Evolutionary conservation across 192 early-diverging fungal species (phyloP).

Genomic region (Backusella circina): DNA sequence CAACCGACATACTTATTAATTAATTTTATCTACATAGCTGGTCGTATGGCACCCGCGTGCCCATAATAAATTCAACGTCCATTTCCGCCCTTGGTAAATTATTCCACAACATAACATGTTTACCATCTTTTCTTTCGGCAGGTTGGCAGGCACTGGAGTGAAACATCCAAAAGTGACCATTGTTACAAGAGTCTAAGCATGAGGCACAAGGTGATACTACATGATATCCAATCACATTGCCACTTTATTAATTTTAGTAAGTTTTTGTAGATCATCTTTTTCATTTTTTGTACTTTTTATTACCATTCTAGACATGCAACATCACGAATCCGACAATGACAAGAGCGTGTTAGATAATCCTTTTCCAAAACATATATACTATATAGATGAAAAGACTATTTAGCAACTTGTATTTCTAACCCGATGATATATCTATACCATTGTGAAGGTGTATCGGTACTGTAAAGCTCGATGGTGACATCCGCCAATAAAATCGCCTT

Average conservation of each 20-base stretch:
- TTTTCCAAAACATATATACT: conserved; percentile 72
- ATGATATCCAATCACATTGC: conserved; percentile 73
- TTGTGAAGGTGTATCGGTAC: conserved; percentile 63
- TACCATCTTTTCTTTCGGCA: conserved; percentile 23
- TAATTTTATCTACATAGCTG: conserved; percentile 24
- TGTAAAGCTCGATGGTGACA: conserved; percentile 69
- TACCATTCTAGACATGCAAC: conserved; percentile 78
- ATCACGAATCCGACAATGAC: conserved; percentile 73
- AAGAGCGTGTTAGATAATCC: conserved; percentile 79
- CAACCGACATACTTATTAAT: neutral
- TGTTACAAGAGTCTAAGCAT: conserved; percentile 55
- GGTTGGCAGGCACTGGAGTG: conserved; percentile 40
- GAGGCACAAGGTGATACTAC: conserved; percentile 62
- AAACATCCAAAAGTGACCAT: conserved; percentile 67
- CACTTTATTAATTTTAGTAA: conserved; percentile 22
- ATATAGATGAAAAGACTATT: conserved; percentile 10
- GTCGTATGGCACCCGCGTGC: conserved; percentile 15
- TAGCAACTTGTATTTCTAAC: neutral
- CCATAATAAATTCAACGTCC: conserved; percentile 26
- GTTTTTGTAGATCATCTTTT: neutral
- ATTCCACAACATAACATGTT: conserved; percentile 22
- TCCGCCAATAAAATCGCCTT: conserved; percentile 80
- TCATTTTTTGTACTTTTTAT: conserved; percentile 1
- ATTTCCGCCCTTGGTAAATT: conserved; percentile 29
- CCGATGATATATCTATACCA: conserved; percentile 38